phyloP scores from a whole-genome alignment of 176 grass and related monocot species.

The Zea mays region DNA sequence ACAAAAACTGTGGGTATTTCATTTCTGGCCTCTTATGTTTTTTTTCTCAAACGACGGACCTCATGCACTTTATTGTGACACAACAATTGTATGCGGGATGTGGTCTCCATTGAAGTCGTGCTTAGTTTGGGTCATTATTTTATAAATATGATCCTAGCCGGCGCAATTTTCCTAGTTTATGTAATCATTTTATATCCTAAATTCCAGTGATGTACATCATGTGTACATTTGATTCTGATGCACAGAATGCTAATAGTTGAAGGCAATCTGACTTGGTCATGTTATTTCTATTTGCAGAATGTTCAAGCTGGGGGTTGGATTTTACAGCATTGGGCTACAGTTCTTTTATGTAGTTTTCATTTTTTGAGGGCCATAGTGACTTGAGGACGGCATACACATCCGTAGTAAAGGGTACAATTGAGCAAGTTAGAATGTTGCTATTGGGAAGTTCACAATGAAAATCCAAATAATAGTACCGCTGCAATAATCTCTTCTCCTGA shows the following conservation, averaged over 20 bases:
- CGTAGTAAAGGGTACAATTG: slow-evolving; percentile 35
- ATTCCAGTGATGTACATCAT: slow-evolving; percentile 16
- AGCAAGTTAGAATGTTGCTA: slow-evolving; percentile 39
- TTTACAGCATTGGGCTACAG: slow-evolving; percentile 43
- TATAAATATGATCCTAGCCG: not conserved
- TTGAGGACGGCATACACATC: slow-evolving; percentile 37
- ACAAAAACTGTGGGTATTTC: not conserved
- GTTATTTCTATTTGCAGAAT: slow-evolving; percentile 53
- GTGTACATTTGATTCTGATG: slow-evolving; percentile 15
- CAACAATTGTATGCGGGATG: not conserved
- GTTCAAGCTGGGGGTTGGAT: slow-evolving; percentile 49
- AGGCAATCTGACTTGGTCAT: slow-evolving; percentile 34
- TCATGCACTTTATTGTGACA: not conserved
- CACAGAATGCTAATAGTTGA: not conserved
- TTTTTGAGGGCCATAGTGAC: slow-evolving; percentile 42
- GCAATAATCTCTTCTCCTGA: not conserved
- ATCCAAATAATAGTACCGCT: slow-evolving; percentile 34
- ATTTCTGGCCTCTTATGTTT: not conserved
- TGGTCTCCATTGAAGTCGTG: not conserved
- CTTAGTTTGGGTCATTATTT: not conserved
- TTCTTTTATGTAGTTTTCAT: slow-evolving; percentile 51
- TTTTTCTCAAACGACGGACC: not conserved
- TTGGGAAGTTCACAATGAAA: slow-evolving; percentile 29
- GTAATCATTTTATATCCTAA: slow-evolving; percentile 2
- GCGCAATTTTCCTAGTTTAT: not conserved